Percentiles rank a stretch among this genome's conserved stretches.
phyloP scores from a whole-genome alignment of 495 filamentous ascomycete species.

The Pyronema domesticum region DNA sequence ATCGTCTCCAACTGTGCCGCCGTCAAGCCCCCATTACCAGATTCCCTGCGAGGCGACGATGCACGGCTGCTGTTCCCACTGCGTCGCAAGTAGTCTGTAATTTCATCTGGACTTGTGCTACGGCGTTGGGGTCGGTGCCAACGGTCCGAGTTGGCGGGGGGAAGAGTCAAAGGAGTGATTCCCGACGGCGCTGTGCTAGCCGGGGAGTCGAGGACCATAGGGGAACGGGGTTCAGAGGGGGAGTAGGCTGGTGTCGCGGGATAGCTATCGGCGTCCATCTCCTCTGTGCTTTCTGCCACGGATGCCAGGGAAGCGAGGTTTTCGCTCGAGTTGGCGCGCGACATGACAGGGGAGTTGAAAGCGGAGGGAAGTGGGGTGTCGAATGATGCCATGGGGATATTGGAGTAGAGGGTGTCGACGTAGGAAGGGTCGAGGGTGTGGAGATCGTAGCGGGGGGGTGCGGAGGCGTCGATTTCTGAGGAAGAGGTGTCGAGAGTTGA shows the following conservation, averaged over 20 bases:
- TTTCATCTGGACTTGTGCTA: not conserved
- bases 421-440: constrained; percentile 56
- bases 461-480: constrained; percentile 29
- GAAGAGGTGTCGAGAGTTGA: constrained; percentile 23
- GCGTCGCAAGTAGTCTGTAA: not conserved
- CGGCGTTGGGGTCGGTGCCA: constrained; percentile 6
- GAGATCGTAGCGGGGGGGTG: constrained; percentile 74
- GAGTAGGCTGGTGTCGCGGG: not conserved
- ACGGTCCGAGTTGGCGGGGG: constrained; percentile 11
- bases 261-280: not conserved
- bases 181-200: not conserved
- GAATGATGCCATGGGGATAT: constrained; percentile 56
- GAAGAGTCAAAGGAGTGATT: constrained; percentile 8
- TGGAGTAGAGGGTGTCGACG: constrained; percentile 75
- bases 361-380: constrained; percentile 59
- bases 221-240: not conserved
- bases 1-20: constrained; percentile 44
- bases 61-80: not conserved
- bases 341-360: constrained; percentile 60
- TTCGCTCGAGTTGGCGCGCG: constrained; percentile 59
- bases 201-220: constrained; percentile 7
- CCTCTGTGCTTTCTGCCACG: not conserved
- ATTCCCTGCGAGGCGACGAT: not conserved
- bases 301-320: constrained; percentile 40
- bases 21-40: constrained; percentile 12